phyloP scores from a whole-genome alignment of 2,329 filamentous ascomycete species.

The Sodiomyces alkalinus region DNA sequence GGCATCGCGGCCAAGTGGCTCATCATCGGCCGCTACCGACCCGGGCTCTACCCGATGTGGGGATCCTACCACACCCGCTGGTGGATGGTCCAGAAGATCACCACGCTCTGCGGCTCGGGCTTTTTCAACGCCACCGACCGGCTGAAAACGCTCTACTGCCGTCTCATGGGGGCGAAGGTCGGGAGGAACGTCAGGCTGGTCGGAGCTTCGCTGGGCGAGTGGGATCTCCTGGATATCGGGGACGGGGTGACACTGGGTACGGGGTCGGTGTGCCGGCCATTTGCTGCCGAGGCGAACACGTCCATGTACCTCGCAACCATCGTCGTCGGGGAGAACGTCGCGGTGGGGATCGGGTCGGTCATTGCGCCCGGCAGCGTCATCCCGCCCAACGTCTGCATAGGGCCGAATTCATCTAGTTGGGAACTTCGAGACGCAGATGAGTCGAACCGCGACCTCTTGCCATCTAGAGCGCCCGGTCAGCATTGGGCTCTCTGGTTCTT shows the following conservation, averaged over 20 bases:
- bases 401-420: constrained; percentile 42
- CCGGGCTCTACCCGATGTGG: constrained; percentile 45
- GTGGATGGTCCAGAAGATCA: constrained; percentile 41
- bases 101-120: constrained; percentile 31
- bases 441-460: constrained; percentile 26
- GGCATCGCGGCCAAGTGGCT: constrained; percentile 39
- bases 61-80: constrained; percentile 40
- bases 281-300: constrained; percentile 40
- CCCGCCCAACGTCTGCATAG: constrained; percentile 34
- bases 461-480: constrained; percentile 20
- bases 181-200: constrained; percentile 33
- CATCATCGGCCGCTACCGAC: constrained; percentile 34
- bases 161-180: constrained; percentile 36
- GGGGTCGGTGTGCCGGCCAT: constrained; percentile 33
- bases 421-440: constrained; percentile 32
- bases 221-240: constrained; percentile 38
- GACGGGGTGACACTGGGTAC: constrained; percentile 29
- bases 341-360: constrained; percentile 31
- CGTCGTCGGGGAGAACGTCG: constrained; percentile 28
- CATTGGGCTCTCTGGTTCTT: constrained; percentile 29
- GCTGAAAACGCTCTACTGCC: constrained; percentile 28
- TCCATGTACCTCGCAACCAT: constrained; percentile 40
- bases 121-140: constrained; percentile 24
- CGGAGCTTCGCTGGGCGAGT: constrained; percentile 33
- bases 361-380: constrained; percentile 33